Base-by-base conservation (phyloP, 306 rosid species). In the Cicer chorassanicum region DNA sequence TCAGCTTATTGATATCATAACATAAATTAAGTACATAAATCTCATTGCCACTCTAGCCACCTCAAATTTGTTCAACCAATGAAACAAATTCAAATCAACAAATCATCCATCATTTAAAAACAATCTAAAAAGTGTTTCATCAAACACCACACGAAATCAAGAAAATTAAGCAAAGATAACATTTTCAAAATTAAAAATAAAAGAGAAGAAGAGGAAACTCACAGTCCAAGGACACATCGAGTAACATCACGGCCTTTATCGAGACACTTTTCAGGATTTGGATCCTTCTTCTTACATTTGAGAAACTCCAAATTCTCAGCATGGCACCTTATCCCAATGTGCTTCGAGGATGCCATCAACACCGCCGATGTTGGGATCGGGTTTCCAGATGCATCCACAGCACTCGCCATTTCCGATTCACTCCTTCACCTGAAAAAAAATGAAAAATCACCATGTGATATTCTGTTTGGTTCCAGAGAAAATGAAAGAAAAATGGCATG, bases 291-390 rank as follows among this genome's bases (percentile, higher is more conserved):
- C 90, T 94, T 94, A 82, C 98, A 91, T 85, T 87, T 92, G 45
- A 94, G 88, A 46, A 90, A 94, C 7, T 85, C 98, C 84, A 94
- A 74, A 65, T 91, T 94, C 88, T 91, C 97, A 7, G 86, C 62
- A 41, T 88, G 93, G 84, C 97, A 94, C 65, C 82, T 80, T 5
- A 76, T 15, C 71, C 81, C 87, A 77, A 94, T 87, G 83, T 94
- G 98, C 95, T 86, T 94, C 65, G 98, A 84, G 48, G 96, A 81
- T 54, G 96, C 91, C 93, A 87, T 94, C 80, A 94, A 81, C 41
- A 94, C 97, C 55, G 97, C 85, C 74, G 97, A 94, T 2, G 98
- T 84, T 18, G 98, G 96, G 85, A 94, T 86, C 82, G 97, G 98
- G 46, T 91, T 89, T 72, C 98, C 98, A 1, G 91, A 61, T 15